Percentiles rank a stretch among this genome's conserved stretches.
Evolutionary conservation across 208 protist species (phyloP).

Genomic region (Endotrypanum monterogeii): DNA sequence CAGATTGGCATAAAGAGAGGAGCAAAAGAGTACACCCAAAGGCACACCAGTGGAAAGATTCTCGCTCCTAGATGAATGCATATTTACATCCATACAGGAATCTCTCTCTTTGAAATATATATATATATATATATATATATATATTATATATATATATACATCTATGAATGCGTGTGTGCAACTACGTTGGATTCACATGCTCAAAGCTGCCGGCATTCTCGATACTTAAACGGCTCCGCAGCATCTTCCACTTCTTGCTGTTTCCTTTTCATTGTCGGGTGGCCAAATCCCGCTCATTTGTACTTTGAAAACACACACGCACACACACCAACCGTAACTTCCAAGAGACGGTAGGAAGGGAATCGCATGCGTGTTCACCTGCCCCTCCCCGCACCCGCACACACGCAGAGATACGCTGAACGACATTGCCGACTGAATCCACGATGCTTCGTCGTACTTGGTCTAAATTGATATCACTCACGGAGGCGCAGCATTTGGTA

Average conservation of each 20-base stretch:
- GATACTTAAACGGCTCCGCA: neutral
- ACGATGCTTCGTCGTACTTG: conserved; percentile 26
- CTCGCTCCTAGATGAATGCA: neutral
- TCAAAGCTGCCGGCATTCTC: neutral
- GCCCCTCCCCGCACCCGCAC: neutral
- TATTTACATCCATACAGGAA: neutral
- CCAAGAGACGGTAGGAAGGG: neutral
- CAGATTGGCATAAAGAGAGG: too few species aligned
- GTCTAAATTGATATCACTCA: conserved; percentile 29
- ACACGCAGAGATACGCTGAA: neutral
- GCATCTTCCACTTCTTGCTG: neutral
- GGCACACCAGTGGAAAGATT: too few species aligned
- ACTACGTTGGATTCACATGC: neutral
- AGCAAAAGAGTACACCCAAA: too few species aligned
- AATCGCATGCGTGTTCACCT: neutral
- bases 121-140: neutral
- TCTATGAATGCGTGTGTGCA: neutral
- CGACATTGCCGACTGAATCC: neutral
- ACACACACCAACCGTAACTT: too few species aligned
- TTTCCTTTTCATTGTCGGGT: neutral
- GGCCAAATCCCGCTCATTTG: neutral
- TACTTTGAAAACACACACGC: too few species aligned
- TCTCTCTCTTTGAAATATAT: too few species aligned
- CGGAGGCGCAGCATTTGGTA: conserved; percentile 50
- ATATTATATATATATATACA: too few species aligned